These are phyloP conservation scores for Artemisia argyi DNA, from an alignment of 129 eudicot genomes.

Conservation along the genomic window DNA sequence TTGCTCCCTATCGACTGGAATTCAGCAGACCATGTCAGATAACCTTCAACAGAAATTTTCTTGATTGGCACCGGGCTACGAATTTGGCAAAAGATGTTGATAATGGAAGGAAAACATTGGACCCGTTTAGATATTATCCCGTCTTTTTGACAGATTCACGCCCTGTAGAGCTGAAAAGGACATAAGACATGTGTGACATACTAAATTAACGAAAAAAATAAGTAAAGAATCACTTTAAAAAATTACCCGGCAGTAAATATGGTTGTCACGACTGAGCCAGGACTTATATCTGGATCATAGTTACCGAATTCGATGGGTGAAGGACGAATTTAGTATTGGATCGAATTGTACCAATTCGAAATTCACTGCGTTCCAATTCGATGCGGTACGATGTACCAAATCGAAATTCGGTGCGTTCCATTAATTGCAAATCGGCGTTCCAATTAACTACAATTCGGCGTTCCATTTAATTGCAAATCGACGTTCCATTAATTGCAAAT, in stretches of 20 bases:
- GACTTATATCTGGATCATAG: too few species aligned
- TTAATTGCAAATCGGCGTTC: too few species aligned
- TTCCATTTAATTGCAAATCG: too few species aligned
- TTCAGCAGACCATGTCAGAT: slow-evolving; percentile 38
- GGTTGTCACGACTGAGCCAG: slow-evolving; percentile 62
- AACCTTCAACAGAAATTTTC: slow-evolving; percentile 35
- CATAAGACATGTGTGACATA: slow-evolving; percentile 11
- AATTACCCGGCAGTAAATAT: slow-evolving; percentile 70
- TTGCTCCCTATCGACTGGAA: slow-evolving; percentile 30
- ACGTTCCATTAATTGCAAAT: too few species aligned
- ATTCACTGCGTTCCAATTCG: too few species aligned
- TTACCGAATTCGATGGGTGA: too few species aligned
- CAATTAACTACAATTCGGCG: too few species aligned
- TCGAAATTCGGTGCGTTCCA: too few species aligned
- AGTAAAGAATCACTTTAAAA: too few species aligned
- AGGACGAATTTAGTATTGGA: too few species aligned
- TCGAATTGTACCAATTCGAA: too few species aligned
- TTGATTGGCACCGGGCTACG: slow-evolving; percentile 29
- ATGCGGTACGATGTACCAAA: too few species aligned
- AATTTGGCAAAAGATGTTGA: slow-evolving; percentile 46
- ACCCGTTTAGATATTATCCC: slow-evolving; percentile 65
- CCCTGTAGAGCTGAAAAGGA: slow-evolving; percentile 37
- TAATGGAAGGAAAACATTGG: slow-evolving; percentile 67
- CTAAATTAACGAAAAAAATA: not conserved
- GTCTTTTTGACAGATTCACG: slow-evolving; percentile 46